Evolutionary conservation across 768 basidiomycete species (phyloP), one percentile per base, ranked within the genome.

Genomic region (Candolleomyces aberdarensis): DNA sequence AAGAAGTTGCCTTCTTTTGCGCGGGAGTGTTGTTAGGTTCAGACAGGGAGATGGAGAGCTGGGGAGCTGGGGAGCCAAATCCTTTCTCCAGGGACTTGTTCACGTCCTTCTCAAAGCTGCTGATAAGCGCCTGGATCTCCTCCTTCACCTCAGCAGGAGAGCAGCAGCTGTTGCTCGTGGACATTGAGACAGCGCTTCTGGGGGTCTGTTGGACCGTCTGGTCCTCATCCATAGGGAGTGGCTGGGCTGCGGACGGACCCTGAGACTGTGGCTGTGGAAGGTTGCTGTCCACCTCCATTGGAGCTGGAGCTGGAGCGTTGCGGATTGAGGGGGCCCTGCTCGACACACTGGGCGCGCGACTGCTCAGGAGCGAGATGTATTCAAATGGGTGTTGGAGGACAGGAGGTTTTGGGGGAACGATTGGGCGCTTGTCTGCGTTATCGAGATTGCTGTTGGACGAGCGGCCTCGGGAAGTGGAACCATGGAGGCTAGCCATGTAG

Each of bases 271-370:
- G 64, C 51, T 59, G 59, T 36, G 69, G 63, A 19, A 58, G 44
- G 20, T 59, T 60, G 32, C 58, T 61, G 59, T 61, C 58, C 26
- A 66, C 61, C 41, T 61, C 64, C 64, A 64, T 63, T 26, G 56
- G 44, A 54, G 56, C 20, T 69, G 59, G 5, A 72, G 64, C 26
- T 69, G 59, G 5, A 72, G 64, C 26, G 67, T 67, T 52, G 74
- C 74, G 46, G 75, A 71, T 63, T 73, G 70, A 47, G 73, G 78
- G 4, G 75, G 75, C 2, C 75, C 73, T 44, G 73, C 73, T 57
- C 74, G 71, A 71, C 39, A 72, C 57, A n/a, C 75, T 67, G 19
- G 55, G 48, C 22, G 61, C n/a, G 49, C n/a, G 60, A 47, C 54
- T 39, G 13, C 70, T 69, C 46, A 71, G 67, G 50, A 57, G 47